phyloP scores from a whole-genome alignment of 176 grass and related monocot species.

The Coix lacrymajobi region DNA sequence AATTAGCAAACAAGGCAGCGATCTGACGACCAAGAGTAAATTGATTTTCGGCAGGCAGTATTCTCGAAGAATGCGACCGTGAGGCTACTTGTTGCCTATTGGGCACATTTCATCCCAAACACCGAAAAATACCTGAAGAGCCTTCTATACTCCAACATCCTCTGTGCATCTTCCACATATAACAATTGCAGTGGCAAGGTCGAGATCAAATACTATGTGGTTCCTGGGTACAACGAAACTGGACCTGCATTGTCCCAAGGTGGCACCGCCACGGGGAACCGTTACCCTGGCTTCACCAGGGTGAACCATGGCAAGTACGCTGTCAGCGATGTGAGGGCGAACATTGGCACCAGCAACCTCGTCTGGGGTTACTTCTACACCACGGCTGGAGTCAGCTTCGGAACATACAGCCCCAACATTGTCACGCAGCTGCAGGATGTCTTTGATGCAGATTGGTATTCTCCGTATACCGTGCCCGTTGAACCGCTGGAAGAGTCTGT shows the following conservation, averaged over 20 bases:
- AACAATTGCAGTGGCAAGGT: conserved; percentile 71
- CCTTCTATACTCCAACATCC: conserved; percentile 72
- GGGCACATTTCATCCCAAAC: conserved; percentile 68
- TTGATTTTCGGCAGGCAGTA: conserved; percentile 51
- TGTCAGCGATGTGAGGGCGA: conserved; percentile 56
- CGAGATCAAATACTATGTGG: conserved; percentile 65
- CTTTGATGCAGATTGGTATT: conserved; percentile 83
- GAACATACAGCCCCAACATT: conserved; percentile 58
- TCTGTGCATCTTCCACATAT: conserved; percentile 54
- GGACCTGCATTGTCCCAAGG: conserved; percentile 40
- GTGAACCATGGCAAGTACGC: conserved; percentile 94
- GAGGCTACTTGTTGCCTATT: conserved; percentile 67
- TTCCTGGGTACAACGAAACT: conserved; percentile 66
- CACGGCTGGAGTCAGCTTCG: conserved; percentile 83
- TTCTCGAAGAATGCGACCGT: conserved; percentile 77
- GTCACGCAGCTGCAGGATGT: conserved; percentile 68
- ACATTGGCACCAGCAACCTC: conserved; percentile 86
- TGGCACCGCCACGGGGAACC: conserved; percentile 33
- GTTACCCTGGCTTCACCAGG: conserved; percentile 58
- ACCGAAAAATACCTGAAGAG: conserved; percentile 72
- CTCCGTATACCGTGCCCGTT: conserved; percentile 57
- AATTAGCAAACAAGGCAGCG: not conserved
- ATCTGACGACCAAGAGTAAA: not conserved
- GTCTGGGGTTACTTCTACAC: conserved; percentile 97
- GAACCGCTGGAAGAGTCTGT: conserved; percentile 28